phyloP scores from a whole-genome alignment of 331 rosid species.

The Telfairia occidentalis region DNA sequence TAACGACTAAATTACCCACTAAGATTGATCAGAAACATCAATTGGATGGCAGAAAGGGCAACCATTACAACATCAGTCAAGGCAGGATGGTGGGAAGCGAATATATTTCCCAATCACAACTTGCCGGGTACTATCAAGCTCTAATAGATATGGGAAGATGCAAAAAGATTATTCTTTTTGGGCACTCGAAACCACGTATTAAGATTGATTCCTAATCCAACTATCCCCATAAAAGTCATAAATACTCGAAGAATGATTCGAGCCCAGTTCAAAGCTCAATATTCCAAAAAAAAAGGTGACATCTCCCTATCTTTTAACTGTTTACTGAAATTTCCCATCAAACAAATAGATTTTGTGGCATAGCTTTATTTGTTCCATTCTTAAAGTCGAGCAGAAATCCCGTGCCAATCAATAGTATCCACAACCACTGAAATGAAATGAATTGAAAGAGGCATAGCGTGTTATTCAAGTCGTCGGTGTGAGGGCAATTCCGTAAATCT shows the following conservation, averaged over 20 bases:
- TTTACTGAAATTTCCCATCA: not conserved
- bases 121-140: not conserved
- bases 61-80: not conserved
- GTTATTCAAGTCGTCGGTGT: slow-evolving; percentile 5
- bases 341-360: not conserved
- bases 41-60: not conserved
- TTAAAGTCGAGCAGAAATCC: not conserved
- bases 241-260: not conserved
- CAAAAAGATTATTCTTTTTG: not conserved
- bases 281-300: not conserved
- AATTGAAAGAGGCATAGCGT: slow-evolving; percentile 1
- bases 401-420: not conserved
- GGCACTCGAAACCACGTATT: not conserved
- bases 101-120: slow-evolving; percentile 1
- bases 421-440: not conserved
- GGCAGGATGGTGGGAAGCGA: not conserved
- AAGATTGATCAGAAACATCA: not conserved
- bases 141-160: not conserved
- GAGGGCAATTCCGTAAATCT: slow-evolving; percentile 5
- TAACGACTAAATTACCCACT: not conserved
- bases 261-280: slow-evolving; percentile 1
- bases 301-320: not conserved
- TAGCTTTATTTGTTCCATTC: not conserved
- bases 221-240: not conserved
- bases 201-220: not conserved